Evolutionary conservation across 352 stramenopile species (phyloP).

Genomic region (Pythium phragmiticola): DNA sequence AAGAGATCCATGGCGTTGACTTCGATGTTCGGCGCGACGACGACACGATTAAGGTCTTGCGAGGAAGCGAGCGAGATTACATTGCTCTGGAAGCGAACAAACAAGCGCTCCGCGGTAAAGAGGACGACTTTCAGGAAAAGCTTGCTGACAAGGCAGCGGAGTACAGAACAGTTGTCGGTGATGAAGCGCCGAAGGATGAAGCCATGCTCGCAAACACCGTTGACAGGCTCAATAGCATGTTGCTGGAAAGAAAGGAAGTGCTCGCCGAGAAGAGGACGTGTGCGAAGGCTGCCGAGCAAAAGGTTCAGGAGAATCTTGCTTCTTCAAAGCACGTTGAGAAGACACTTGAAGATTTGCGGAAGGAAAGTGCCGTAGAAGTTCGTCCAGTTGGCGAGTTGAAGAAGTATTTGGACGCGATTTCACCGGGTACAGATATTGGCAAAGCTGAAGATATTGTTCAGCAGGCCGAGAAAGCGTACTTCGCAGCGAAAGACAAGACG

Average conservation of each 20-base stretch:
- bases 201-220: constrained; percentile 29
- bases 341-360: constrained; percentile 32
- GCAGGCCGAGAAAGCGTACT: constrained; percentile 58
- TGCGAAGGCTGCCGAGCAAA: constrained; percentile 32
- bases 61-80: constrained; percentile 46
- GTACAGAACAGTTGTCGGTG: constrained; percentile 33
- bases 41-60: constrained; percentile 54
- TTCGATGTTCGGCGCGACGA: constrained; percentile 47
- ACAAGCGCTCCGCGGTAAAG: constrained; percentile 41
- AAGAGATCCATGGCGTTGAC: constrained; percentile 41
- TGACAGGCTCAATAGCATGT: constrained; percentile 28
- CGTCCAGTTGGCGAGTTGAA: constrained; percentile 52
- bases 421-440: constrained; percentile 41
- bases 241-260: constrained; percentile 25
- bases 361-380: constrained; percentile 56
- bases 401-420: constrained; percentile 44
- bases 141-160: constrained; percentile 48
- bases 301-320: constrained; percentile 51
- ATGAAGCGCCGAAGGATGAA: constrained; percentile 33
- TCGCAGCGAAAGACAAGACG: constrained; percentile 83
- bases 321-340: constrained; percentile 55
- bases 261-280: constrained; percentile 33
- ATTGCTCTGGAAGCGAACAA: constrained; percentile 50
- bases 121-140: constrained; percentile 40
- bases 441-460: constrained; percentile 51